Evolutionary conservation across 208 protist species (phyloP), one percentile per base, ranked within the genome.

Genomic region (Naegleria gruberi): DNA sequence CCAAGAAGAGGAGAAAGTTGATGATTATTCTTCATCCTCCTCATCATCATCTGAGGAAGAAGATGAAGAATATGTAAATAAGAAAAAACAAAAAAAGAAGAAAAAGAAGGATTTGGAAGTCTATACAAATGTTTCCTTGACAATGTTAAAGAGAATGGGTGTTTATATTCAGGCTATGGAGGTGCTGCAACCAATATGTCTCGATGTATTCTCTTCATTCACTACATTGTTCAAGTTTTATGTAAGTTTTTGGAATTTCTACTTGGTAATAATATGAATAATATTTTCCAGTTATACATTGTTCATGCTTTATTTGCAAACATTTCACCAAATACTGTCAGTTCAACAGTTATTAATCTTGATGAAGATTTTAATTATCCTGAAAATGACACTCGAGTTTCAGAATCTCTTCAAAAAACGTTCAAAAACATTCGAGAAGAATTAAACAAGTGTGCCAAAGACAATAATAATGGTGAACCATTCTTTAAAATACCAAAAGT

Each of bases 161-260:
- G 44, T 41, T 34, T 87, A 87, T 37, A 41, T 87, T 30, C 83
- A 87, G 30, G 83, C 83, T 8, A 87, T 87, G 83, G 83, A 87
- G 43, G 44, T 87, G 7, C 19, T 87, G 7, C 83, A 87, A 87
- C n/a, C 43, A n/a, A 77, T 77, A 37, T 19, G 65, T 77, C 15
- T 55, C 5, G 83, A 87, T 19, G 30, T 87, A 55, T 87, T 87
- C 44, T 55, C 41, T 40, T 8, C 43, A n/a, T 87, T 87, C 40
- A 55, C 83, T 12, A 42, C 83, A 41, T 43, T 87, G 7, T 87
- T 40, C 43, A 87, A 87, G 40, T 87, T 87, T 41, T 87, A 87
- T 55, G 83, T 55, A 84, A 44, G 81, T 84, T 7, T n/a, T n/a
- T n/a, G n/a, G n/a, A 23, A 10, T 26, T 23, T 26, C 23, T 23